Base-by-base conservation (phyloP, 2,329 filamentous ascomycete species). In the Scedosporium dehoogii region DNA sequence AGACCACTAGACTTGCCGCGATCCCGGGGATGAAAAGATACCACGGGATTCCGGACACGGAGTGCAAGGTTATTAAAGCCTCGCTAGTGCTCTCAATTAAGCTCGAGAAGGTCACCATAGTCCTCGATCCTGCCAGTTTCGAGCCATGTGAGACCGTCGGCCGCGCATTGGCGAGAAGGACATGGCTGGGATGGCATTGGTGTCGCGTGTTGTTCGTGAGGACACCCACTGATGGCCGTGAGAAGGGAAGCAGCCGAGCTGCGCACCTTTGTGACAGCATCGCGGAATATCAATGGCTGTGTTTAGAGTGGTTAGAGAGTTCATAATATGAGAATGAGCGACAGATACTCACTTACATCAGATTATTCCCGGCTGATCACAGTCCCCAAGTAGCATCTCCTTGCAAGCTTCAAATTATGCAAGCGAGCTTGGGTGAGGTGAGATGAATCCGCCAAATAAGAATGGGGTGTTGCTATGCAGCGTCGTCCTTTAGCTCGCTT, bases 21-120 rank as follows among this genome's bases (percentile, higher is more conserved):
- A 81, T 71, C n/a, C 81, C 72, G 4, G 83, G 81, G 57, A 85
- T 81, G 29, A 77, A 75, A 38, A 83, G 65, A 66, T 75, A 83
- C 83, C 83, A 85, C 1, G 82, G 81, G 1, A 79, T 68, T 44
- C 77, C 75, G 25, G 74, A 73, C 58, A 68, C 48, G 25, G 64
- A 63, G 67, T 85, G 82, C 9, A 80, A 61, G 56, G 71, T 71
- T 42, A 75, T 69, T 59, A 85, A 74, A 64, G 75, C 67, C 60
- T 77, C 70, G 38, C 80, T 76, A 3, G 79, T 73, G 58, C 70
- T 66, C 27, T 76, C 68, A 61, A 81, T 69, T 46, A 64, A 61
- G 23, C 62, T 58, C 6, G 51, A 23, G 23, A 55, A 23, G 21
- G 51, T 55, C 18, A 55, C 51, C 51, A 55, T 55, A 3, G 51